Base-by-base conservation (phyloP, 169 alveolate species). In the Plasmodium vivax region DNA sequence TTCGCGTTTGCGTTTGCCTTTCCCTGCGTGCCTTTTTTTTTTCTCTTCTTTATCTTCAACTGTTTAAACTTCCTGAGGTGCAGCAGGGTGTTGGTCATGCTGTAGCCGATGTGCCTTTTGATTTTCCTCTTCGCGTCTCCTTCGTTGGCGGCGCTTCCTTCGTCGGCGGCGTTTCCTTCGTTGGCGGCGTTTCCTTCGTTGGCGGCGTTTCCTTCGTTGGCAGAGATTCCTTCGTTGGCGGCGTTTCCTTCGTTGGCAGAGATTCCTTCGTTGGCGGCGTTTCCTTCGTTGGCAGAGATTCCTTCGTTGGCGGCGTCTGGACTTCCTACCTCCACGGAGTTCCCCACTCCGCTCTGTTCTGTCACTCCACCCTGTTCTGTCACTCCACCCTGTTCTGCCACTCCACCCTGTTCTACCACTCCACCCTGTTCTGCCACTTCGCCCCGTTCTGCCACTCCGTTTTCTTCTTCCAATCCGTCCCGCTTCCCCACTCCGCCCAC, bases 51-150 rank as follows among this genome's bases (percentile, higher is more conserved):
- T 23, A 54, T 75, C 45, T 36, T 87, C 32, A 87, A 54, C 34
- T n/a, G 23, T 7, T 73, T 84, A 38, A 84, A 54, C 27, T 43
- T 73, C 19, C 87, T 77, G 27, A 93, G n/a, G 9, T 54, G 80
- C n/a, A 77, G 51, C 80, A 92, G 12, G 16, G 81, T 91, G 16
- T 34, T 68, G 7, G 84, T 19, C 92, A 85, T 79, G 87, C 81
- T 95, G 36, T 73, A 83, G 14, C 77, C 92, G 32, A 73, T 62
- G 19, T 32, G 38, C 72, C 51, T 84, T 56, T 43, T 83, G 77
- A 71, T 92, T 74, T 47, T 68, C 56, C 92, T 79, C 56, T 54
- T 92, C n/a, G 14, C 54, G 32, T 58, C 36, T 23, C 4, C 68
- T 8, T 32, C 56, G 43, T 77, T 12, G n/a, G 1, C 58, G 27